Percentiles rank a stretch among this genome's conserved stretches.
phyloP scores from a whole-genome alignment of 2,329 filamentous ascomycete species.

The Pleoardoris graminearum region DNA sequence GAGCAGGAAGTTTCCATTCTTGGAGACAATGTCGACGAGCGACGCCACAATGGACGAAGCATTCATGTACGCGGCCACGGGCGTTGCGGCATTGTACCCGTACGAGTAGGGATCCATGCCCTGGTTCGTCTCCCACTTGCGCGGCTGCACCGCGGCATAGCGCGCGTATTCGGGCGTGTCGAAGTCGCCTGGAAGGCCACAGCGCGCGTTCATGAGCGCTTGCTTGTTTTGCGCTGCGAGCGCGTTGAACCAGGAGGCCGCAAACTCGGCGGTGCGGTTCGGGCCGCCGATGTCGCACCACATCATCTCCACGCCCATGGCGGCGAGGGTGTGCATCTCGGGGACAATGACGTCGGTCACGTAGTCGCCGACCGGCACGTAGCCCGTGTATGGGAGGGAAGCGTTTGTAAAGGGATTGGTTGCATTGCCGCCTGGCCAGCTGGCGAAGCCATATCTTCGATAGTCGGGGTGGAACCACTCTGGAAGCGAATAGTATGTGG shows the following conservation, averaged over 20 bases:
- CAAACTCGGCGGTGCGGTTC: conserved; percentile 50
- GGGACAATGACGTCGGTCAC: conserved; percentile 49
- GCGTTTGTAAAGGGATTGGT: conserved; percentile 51
- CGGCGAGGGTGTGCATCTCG: conserved; percentile 51
- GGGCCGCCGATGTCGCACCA: conserved; percentile 54
- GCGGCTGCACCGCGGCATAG: conserved; percentile 54
- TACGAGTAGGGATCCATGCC: conserved; percentile 65
- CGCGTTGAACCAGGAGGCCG: conserved; percentile 52
- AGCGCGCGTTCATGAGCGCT: conserved; percentile 61
- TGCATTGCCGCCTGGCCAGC: conserved; percentile 49
- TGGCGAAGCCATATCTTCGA: conserved; percentile 45
- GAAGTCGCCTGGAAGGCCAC: conserved; percentile 61
- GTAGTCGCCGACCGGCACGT: conserved; percentile 48
- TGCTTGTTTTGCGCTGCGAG: conserved; percentile 49
- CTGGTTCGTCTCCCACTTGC: conserved; percentile 64
- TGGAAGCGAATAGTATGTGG: conserved; percentile 51
- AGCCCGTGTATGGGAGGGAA: conserved; percentile 51
- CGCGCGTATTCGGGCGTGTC: conserved; percentile 63
- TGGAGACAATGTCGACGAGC: conserved; percentile 58
- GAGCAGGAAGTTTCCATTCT: conserved; percentile 61
- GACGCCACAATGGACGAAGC: conserved; percentile 53
- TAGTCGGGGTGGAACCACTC: conserved; percentile 54
- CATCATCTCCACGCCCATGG: conserved; percentile 49
- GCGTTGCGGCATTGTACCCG: conserved; percentile 62
- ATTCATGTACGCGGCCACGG: conserved; percentile 56